Evolutionary conservation across 805 yeast genomes (phyloP), one percentile per base, ranked within the genome.

Genomic region (Phaffomyces antillensis): DNA sequence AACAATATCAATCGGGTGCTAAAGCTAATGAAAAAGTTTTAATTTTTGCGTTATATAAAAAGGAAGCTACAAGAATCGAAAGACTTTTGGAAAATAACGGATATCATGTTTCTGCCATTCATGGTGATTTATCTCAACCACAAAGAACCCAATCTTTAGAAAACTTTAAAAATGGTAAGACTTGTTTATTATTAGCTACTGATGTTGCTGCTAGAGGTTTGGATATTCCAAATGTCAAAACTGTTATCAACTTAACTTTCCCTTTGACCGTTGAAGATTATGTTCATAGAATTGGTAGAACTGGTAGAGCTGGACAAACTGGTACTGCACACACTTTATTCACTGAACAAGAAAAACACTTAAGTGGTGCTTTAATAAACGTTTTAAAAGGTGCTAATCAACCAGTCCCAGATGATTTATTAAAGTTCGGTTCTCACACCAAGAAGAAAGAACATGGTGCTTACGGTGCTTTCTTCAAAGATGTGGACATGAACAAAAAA

Each of bases 121-220:
- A 93, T 61, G 99, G 99, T 49, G 98, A 93, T 63, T 73, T 93
- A 59, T 75, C 87, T 41, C 99, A 93, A 69, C 83, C 76, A 43
- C 97, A 91, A 67, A 82, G 99, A 68, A 84, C 96, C 4, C 77
- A 72, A 52, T 96, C 99, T 8, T 72, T 93, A 51, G 83, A 81
- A 33, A 79, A 80, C 50, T 93, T 93, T 73, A 93, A 93, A 66
- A 65, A 73, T 32, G 98, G 98, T 28, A 73, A 73, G 41, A 75
- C 83, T 43, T 81, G 76, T 54, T 68, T 93, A 38, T 68, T 93
- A 65, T 75, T 93, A 54, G 99, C 99, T 28, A 93, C 99, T 2
- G 99, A 93, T 69, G 99, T 90, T 47, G 97, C 97, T 42, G 97
- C 97, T 36, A 79, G 98, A 73, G 98, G 98, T 52, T 75, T 93